phyloP scores from a whole-genome alignment of 768 basidiomycete species.

The Leccinum aurantiacum region DNA sequence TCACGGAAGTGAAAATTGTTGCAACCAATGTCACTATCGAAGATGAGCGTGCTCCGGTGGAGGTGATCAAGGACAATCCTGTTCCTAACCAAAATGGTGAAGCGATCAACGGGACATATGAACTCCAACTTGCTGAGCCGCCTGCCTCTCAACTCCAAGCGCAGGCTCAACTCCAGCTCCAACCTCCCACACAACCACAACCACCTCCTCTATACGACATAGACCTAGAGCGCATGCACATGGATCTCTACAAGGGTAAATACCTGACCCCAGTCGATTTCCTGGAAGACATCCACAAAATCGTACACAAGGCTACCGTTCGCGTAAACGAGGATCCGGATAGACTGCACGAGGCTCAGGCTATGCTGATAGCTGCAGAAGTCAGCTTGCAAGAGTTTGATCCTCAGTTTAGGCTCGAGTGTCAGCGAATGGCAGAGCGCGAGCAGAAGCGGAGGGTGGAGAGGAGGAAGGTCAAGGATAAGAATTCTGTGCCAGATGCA shows the following conservation, averaged over 20 bases:
- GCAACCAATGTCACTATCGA: constrained; percentile 40
- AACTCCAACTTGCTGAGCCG: constrained; percentile 20
- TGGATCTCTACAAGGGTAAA: constrained; percentile 75
- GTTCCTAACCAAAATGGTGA: constrained; percentile 20
- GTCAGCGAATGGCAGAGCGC: constrained; percentile 80
- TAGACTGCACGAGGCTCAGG: constrained; percentile 75
- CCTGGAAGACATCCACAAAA: constrained; percentile 77
- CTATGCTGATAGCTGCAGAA: constrained; percentile 84
- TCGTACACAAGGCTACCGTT: constrained; percentile 70
- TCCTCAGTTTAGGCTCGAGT: constrained; percentile 72
- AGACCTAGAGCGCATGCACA: constrained; percentile 90
- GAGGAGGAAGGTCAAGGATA: constrained; percentile 39
- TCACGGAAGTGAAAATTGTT: constrained; percentile 34
- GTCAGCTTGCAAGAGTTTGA: constrained; percentile 89
- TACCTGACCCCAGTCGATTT: constrained; percentile 91
- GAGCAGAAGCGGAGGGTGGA: constrained; percentile 69
- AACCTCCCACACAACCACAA: constrained; percentile 36
- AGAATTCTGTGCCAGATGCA: constrained; percentile 18
- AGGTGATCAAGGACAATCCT: constrained; percentile 39
- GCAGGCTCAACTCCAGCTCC: constrained; percentile 36
- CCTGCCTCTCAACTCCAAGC: constrained; percentile 37
- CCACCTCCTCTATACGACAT: constrained; percentile 69
- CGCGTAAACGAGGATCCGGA: constrained; percentile 67
- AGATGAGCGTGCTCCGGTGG: constrained; percentile 42
- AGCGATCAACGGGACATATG: constrained; percentile 40